Conservation (phyloP, 1,284 basidiomycete genomes). For the Apiotrichum laibachii region DNA sequence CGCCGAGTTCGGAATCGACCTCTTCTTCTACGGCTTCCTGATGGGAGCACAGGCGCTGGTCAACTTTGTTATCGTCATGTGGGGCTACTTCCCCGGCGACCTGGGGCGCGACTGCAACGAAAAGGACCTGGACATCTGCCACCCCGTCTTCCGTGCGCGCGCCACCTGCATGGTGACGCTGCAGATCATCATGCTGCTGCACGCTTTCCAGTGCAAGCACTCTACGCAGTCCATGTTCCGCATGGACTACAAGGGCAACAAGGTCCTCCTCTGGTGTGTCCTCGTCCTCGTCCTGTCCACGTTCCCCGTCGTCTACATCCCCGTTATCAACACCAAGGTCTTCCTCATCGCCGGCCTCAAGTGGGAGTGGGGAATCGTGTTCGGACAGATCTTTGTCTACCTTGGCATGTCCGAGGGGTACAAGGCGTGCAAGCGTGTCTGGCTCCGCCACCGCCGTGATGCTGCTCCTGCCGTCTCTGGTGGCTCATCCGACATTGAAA, state of each 20-base stretch:
- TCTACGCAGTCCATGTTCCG: constrained; percentile 51
- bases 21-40: constrained; percentile 62
- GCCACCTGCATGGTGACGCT: constrained; percentile 59
- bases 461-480: too few relatives aligned
- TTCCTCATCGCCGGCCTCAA: constrained; percentile 42
- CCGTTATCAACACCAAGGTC: constrained; percentile 48
- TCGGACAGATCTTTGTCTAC: constrained; percentile 48
- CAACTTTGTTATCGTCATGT: constrained; percentile 60
- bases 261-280: constrained; percentile 56
- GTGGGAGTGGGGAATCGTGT: constrained; percentile 52
- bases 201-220: constrained; percentile 50
- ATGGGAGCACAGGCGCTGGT: constrained; percentile 61
- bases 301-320: constrained; percentile 51
- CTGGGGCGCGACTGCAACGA: constrained; percentile 60
- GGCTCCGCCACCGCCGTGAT: not conserved
- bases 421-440: constrained; percentile 39
- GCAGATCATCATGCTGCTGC: constrained; percentile 55
- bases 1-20: constrained; percentile 58
- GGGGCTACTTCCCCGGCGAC: constrained; percentile 59
- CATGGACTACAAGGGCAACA: constrained; percentile 58
- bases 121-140: constrained; percentile 26
- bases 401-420: constrained; percentile 36
- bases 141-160: constrained; percentile 58
- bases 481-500: too few relatives aligned
- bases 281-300: constrained; percentile 42